phyloP scores from a whole-genome alignment of 2,329 filamentous ascomycete genomes.

The Cladosporium sp. region DNA sequence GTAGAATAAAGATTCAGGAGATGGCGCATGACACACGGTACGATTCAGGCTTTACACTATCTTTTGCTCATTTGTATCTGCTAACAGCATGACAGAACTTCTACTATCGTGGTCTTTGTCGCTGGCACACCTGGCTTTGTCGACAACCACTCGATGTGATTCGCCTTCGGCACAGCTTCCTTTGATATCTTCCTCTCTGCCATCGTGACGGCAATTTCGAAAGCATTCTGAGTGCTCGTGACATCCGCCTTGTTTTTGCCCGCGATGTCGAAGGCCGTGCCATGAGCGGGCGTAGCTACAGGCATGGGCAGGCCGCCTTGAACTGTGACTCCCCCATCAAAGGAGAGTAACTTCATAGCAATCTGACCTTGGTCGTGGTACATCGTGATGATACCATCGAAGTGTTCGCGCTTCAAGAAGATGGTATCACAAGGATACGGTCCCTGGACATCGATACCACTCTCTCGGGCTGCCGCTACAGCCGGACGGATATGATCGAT shows the following conservation, averaged over 20 bases:
- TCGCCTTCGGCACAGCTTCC: not conserved
- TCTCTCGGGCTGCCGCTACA: slow-evolving; percentile 16
- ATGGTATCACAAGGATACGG: slow-evolving; percentile 23
- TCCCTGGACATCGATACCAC: slow-evolving; percentile 21
- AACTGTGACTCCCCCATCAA: slow-evolving; percentile 23
- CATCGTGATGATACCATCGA: slow-evolving; percentile 23
- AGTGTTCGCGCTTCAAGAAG: slow-evolving; percentile 20
- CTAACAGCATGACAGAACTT: slow-evolving; percentile 9
- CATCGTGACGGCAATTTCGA: slow-evolving; percentile 22
- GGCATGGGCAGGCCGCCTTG: slow-evolving; percentile 22
- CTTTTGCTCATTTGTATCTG: not conserved
- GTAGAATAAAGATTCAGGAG: too few relatives aligned
- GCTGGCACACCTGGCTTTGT: not conserved
- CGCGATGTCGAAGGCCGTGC: slow-evolving; percentile 22
- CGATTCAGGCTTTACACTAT: too few relatives aligned
- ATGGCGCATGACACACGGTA: too few relatives aligned
- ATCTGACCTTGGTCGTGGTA: slow-evolving; percentile 25
- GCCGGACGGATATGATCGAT: slow-evolving; percentile 22
- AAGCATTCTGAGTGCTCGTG: slow-evolving; percentile 21
- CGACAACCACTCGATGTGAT: not conserved
- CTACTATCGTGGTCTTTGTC: not conserved
- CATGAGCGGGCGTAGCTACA: slow-evolving; percentile 22
- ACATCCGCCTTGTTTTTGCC: slow-evolving; percentile 22
- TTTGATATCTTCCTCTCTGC: slow-evolving; percentile 16
- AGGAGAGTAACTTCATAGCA: slow-evolving; percentile 21